These are phyloP conservation scores for Trifolium dubium DNA, from an alignment of 306 rosid genomes.

Conservation along the genomic window DNA sequence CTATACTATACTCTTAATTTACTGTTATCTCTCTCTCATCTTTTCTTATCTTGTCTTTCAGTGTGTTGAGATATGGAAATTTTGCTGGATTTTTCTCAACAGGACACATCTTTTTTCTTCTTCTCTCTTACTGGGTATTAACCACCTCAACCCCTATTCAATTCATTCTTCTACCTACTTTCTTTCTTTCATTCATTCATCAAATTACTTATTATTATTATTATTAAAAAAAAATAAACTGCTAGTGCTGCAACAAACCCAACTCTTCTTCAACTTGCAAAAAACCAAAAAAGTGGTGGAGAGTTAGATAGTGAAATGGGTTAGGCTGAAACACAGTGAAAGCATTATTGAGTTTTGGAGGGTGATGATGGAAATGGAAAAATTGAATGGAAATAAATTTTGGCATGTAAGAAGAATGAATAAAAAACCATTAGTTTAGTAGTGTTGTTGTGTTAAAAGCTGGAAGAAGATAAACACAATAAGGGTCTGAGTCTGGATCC, in stretches of 20 bases:
- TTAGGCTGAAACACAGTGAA: conserved; percentile 50
- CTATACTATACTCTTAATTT: conserved; percentile 54
- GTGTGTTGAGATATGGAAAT: conserved; percentile 42
- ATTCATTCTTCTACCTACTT: background rate
- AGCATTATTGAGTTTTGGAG: conserved; percentile 35
- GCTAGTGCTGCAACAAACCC: conserved; percentile 34
- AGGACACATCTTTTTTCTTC: conserved; percentile 34
- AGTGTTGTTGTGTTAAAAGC: conserved; percentile 52
- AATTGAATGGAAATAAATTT: conserved; percentile 71
- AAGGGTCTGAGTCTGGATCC: conserved; percentile 87
- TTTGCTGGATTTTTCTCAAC: conserved; percentile 40
- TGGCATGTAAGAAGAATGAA: conserved; percentile 29
- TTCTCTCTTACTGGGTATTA: conserved; percentile 53
- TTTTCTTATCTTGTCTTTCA: conserved; percentile 1
- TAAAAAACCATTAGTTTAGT: conserved; percentile 24
- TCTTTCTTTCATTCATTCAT: background rate
- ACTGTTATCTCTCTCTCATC: conserved; percentile 32
- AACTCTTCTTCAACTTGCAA: conserved; percentile 33
- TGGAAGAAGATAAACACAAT: conserved; percentile 63
- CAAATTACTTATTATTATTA: too few relatives aligned
- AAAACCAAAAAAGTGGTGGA: conserved; percentile 47
- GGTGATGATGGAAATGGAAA: conserved; percentile 63
- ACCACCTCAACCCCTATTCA: background rate
- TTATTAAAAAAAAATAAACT: background rate
- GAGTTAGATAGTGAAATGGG: conserved; percentile 52